phyloP scores from a whole-genome alignment of 768 basidiomycete genomes.

The Phylloporus scabripes region DNA sequence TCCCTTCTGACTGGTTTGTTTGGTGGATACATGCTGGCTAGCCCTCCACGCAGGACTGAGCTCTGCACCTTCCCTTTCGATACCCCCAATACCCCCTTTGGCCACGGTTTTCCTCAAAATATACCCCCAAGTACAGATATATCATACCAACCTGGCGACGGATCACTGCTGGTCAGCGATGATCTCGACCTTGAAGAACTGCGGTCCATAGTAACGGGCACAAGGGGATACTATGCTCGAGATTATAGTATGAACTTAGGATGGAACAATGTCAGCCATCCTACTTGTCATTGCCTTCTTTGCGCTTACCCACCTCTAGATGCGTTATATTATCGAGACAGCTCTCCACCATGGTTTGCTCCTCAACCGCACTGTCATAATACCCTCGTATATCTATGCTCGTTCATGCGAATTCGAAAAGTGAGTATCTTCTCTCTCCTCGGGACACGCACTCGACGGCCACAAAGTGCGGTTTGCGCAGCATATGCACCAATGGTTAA shows the following conservation, averaged over 20 bases:
- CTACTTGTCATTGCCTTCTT: neutral
- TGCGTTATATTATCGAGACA: constrained; percentile 47
- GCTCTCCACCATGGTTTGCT: constrained; percentile 39
- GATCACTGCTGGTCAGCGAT: constrained; percentile 14
- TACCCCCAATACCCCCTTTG: neutral
- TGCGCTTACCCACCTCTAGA: constrained; percentile 21
- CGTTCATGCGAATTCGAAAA: constrained; percentile 37
- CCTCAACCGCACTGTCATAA: constrained; percentile 39
- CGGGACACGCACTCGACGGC: neutral
- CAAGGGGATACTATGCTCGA: constrained; percentile 40
- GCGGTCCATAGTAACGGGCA: constrained; percentile 30
- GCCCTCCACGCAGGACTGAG: constrained; percentile 12
- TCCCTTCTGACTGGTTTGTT: constrained; percentile 22
- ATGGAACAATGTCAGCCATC: constrained; percentile 41
- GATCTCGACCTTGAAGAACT: constrained; percentile 30
- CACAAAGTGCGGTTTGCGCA: constrained; percentile 32
- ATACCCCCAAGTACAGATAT: neutral
- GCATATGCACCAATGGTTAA: constrained; percentile 42
- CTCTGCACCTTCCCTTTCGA: constrained; percentile 20
- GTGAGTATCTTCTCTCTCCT: constrained; percentile 7
- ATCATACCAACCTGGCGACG: neutral
- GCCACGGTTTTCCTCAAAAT: neutral
- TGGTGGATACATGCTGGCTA: constrained; percentile 22
- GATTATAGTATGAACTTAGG: constrained; percentile 42
- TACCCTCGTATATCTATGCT: constrained; percentile 44